Conservation (phyloP, 2,329 filamentous ascomycete genomes). For the Nemania diffusa region DNA sequence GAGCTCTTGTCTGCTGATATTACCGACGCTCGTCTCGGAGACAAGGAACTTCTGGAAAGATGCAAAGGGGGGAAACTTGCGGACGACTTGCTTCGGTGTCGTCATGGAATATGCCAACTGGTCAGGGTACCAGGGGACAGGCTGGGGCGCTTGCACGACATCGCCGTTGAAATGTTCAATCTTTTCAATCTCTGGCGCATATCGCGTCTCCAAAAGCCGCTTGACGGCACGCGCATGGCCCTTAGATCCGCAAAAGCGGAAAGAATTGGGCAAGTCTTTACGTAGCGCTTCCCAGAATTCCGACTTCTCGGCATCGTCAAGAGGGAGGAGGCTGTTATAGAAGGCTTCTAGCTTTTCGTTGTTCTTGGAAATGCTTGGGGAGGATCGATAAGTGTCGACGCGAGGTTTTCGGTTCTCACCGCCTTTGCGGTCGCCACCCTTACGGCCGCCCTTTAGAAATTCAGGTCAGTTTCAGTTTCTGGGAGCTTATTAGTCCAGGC, state of each 20-base stretch:
- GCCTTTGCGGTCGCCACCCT: constrained; percentile 48
- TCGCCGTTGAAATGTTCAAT: constrained; percentile 86
- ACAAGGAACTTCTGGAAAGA: constrained; percentile 98
- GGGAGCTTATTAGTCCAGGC: not conserved
- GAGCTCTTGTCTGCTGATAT: constrained; percentile 96
- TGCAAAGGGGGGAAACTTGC: constrained; percentile 92
- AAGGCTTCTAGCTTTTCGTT: constrained; percentile 88
- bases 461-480: constrained; percentile 12
- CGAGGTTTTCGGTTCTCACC: constrained; percentile 43
- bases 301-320: constrained; percentile 80
- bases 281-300: constrained; percentile 87
- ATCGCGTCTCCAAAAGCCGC: constrained; percentile 85
- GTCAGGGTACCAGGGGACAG: constrained; percentile 93
- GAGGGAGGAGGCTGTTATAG: constrained; percentile 81
- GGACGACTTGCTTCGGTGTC: constrained; percentile 93
- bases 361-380: constrained; percentile 74
- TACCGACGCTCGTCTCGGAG: constrained; percentile 95
- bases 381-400: constrained; percentile 53
- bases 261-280: constrained; percentile 93
- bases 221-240: constrained; percentile 94
- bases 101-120: constrained; percentile 98
- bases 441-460: constrained; percentile 45
- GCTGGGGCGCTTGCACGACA: constrained; percentile 81
- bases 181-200: constrained; percentile 88
- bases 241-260: constrained; percentile 96